Evolutionary conservation across 495 filamentous ascomycete species (phyloP), one percentile per base, ranked within the genome.

Genomic region (Xylaria telfairii): DNA sequence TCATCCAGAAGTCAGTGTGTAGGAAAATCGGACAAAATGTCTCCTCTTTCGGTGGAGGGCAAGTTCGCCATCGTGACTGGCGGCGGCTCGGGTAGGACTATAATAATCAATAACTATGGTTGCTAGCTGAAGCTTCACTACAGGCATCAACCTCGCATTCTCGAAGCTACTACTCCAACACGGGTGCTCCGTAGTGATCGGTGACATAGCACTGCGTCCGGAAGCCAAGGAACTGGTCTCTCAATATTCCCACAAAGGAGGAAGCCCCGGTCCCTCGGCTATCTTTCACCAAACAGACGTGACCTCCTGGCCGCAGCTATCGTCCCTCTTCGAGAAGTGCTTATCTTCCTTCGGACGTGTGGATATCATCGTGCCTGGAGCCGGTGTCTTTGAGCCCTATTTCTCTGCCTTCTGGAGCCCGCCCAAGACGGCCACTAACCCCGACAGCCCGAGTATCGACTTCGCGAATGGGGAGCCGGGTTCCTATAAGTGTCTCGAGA

Each of bases 21-120:
- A 61, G n/a, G 19, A 12, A n/a, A 4, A 44, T 2, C 9, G 7
- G 15, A 37, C 41, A 32, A 42, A 4, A 68, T 68, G 65, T 42
- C 51, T 54, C 46, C 65, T 30, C 65, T 68, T 44, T 68, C 65
- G 4, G 85, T 92, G 13, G 68, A 84, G 63, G 90, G 89, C 57
- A 90, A 88, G 80, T 85, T 84, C 47, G 91, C 91, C n/a, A 89
- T 93, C 66, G 81, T 92, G 26, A 93, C 91, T 34, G 91, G 91
- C 8, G 90, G 89, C 49, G 91, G 91, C 66, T 92, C 90, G 65
- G 90, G 90, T 90, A 81, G 65, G 80, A 76, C 24, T 28, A 28
- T 15, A 1, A 53, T 12, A 3, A 37, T 3, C 49, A 28, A 10
- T 53, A 10, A 53, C 10, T 4, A n/a, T 0, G 4, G 8, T 12